A percentile compares a stretch with the other conserved stretches of the same genome.
These are phyloP conservation scores for Neoconidiobolus thromboides DNA, from an alignment of 371 early-diverging fungal genomes.

Conservation along the genomic window DNA sequence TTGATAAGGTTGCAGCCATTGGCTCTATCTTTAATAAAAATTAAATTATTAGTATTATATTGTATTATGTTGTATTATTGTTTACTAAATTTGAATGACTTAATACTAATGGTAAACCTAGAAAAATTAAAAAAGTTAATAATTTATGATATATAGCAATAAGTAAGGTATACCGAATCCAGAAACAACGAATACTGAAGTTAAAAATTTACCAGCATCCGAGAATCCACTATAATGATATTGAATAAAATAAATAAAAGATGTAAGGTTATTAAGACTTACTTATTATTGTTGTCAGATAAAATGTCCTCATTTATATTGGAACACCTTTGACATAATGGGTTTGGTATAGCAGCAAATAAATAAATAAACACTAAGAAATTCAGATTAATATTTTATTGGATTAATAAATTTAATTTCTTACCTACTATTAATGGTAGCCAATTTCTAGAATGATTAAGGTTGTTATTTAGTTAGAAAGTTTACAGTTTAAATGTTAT, in stretches of 20 bases:
- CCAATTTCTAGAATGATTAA: constrained; percentile 1
- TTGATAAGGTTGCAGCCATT: neutral
- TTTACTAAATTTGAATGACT: neutral
- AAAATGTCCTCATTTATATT: neutral
- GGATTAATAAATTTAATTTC: neutral
- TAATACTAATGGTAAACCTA: neutral
- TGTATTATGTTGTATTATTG: neutral
- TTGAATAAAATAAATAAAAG: neutral
- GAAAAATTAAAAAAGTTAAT: neutral
- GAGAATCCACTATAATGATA: neutral
- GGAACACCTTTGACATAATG: neutral
- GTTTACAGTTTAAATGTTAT: neutral
- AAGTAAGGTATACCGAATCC: neutral
- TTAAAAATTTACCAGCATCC: constrained; percentile 6
- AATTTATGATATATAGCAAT: neutral
- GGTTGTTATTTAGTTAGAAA: neutral
- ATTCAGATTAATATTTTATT: neutral
- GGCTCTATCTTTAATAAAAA: neutral
- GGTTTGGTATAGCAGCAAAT: constrained; percentile 1
- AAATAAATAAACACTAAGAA: constrained; percentile 1
- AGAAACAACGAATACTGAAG: constrained; percentile 5
- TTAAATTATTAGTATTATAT: neutral
- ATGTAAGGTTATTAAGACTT: neutral
- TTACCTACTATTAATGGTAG: constrained; percentile 1
- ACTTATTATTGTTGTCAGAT: neutral